Evolutionary conservation across 2,329 filamentous ascomycete species (phyloP), one percentile per base, ranked within the genome.

Genomic region (Cercospora beticola): DNA sequence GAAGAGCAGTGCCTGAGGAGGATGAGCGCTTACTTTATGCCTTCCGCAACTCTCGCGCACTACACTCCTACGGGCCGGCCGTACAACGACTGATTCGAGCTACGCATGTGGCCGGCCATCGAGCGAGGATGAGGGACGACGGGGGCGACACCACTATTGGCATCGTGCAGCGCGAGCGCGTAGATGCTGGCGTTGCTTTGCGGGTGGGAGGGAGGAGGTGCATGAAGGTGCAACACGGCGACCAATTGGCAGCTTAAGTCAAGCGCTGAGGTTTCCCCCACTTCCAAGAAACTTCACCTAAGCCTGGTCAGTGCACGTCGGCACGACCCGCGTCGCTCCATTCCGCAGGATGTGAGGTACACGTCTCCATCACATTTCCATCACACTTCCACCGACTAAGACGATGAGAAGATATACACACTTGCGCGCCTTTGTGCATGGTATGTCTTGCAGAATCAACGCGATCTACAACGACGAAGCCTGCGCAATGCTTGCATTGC

Each of bases 121-220:
- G 57, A 43, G 33, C 58, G 43, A 46, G 36, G 23, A 30, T 23
- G 14, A 59, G 43, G 33, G 43, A 23, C 28, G 61, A 60, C 28
- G 28, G 59, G 43, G 57, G 21, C 18, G 70, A 65, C 26, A 61
- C 61, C 64, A 71, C 73, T 74, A 76, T 75, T 74, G 73, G 68
- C 64, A 72, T 72, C 63, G 71, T 73, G 73, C 74, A 75, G 71
- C 36, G 60, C 64, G 69, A 69, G 73, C 72, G 73, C 74, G 70
- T 70, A 70, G 62, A 70, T 65, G 70, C 64, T 68, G 71, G 67
- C 64, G 49, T 60, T 64, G 70, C 68, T 18, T 33, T 59, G 56
- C 56, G 56, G 28, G 56, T 33, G 56, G 56, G 56, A 59, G 68
- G 69, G 68, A 54, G 67, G 58, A 28, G 54, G 58, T 69, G 67